A percentile compares a stretch with the other conserved stretches of the same genome.
Conservation (phyloP, 1,284 basidiomycete species). For the Melampsora larici-populina region DNA sequence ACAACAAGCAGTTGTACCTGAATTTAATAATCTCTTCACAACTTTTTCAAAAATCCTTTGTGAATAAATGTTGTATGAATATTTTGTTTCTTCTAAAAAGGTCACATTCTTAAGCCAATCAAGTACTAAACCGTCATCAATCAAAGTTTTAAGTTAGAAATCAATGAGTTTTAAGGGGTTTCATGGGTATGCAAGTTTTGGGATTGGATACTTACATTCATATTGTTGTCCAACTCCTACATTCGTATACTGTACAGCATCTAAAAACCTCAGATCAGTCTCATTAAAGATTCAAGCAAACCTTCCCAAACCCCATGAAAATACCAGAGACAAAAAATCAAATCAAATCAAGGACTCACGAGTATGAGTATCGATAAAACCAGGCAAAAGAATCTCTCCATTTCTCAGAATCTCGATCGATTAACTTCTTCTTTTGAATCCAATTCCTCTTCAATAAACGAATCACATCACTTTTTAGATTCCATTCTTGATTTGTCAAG, state of each 20-base stretch:
- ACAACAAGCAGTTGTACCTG: conserved; percentile 85
- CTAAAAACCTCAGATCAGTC: no score
- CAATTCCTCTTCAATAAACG: neutral
- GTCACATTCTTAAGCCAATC: conserved; percentile 53
- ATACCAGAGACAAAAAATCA: no score
- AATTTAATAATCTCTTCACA: conserved; percentile 70
- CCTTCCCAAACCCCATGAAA: no score
- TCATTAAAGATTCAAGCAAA: no score
- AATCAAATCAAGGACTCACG: no score
- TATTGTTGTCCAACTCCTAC: conserved; percentile 51
- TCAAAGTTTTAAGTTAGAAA: no score
- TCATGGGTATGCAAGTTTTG: neutral
- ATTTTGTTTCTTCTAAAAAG: no score
- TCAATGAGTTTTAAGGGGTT: no score
- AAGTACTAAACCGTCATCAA: no score
- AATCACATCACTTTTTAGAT: neutral
- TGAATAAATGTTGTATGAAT: no score
- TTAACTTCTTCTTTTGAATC: neutral
- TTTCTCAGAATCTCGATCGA: conserved; percentile 44
- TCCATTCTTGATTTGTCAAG: neutral
- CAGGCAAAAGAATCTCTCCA: conserved; percentile 51
- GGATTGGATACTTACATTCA: conserved; percentile 46
- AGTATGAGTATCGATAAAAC: no score
- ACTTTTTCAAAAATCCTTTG: conserved; percentile 75
- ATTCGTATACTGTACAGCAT: conserved; percentile 48